Conservation (phyloP, 2,329 filamentous ascomycete genomes). For the Diaporthe eres region DNA sequence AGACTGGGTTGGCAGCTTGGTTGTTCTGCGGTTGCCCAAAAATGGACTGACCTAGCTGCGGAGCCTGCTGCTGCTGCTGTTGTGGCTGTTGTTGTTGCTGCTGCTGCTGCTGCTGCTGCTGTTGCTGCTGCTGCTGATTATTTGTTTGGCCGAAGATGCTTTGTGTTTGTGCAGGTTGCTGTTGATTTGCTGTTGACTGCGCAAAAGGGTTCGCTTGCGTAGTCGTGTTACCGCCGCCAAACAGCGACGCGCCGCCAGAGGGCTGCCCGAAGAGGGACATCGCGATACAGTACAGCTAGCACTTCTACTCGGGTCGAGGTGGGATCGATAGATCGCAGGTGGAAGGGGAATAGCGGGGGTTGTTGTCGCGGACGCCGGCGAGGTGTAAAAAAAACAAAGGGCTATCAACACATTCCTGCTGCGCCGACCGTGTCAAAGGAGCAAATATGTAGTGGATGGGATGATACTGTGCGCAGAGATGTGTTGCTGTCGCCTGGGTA, state of each 20-base stretch:
- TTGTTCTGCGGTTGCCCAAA: conserved; percentile 46
- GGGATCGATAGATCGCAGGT: conserved; percentile 1
- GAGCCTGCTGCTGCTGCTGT: conserved; percentile 52
- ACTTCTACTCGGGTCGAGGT: neutral
- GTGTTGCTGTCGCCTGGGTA: neutral
- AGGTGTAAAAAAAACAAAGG: conserved; percentile 39
- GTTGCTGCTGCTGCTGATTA: conserved; percentile 58
- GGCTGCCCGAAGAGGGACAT: conserved; percentile 43
- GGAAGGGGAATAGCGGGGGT: neutral
- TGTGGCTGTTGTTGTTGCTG: conserved; percentile 49
- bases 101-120: conserved; percentile 48
- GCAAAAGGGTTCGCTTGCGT: conserved; percentile 44
- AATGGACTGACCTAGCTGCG: conserved; percentile 47
- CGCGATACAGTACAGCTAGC: neutral
- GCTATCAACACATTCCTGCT: conserved; percentile 39
- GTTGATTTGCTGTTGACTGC: conserved; percentile 45
- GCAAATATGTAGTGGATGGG: neutral
- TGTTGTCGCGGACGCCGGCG: neutral
- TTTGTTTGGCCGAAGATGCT: conserved; percentile 57
- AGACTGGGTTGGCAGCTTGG: conserved; percentile 62
- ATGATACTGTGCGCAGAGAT: neutral
- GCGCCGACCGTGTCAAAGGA: neutral
- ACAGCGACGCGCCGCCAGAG: conserved; percentile 45
- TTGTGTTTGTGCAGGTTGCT: conserved; percentile 45
- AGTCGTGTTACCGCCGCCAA: conserved; percentile 43